Evolutionary conservation across 345 rosid species (phyloP).

Genomic region (Gossypium turneri): DNA sequence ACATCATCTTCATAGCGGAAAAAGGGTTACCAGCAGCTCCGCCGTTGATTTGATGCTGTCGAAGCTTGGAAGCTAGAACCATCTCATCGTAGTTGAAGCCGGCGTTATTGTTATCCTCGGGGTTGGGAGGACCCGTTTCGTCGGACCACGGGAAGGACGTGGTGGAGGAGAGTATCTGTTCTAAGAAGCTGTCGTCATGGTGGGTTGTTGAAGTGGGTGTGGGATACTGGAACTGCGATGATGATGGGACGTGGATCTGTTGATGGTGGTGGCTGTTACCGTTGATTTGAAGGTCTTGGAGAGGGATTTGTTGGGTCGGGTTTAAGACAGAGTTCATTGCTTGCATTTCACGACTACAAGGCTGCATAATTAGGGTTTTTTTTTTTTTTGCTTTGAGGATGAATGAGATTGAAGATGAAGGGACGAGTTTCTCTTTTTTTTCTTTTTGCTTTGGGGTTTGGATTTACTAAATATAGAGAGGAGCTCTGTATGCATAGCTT

Average conservation of each 20-base stretch:
- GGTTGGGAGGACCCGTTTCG: constrained; percentile 32
- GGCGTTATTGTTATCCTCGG: constrained; percentile 34
- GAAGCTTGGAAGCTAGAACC: constrained; percentile 31
- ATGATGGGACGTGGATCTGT: constrained; percentile 33
- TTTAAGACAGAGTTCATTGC: constrained; percentile 13
- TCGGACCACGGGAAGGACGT: constrained; percentile 46
- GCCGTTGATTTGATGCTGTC: constrained; percentile 49
- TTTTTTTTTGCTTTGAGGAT: neutral
- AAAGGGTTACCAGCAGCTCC: constrained; percentile 9
- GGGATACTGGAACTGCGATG: constrained; percentile 29
- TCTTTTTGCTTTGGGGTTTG: neutral
- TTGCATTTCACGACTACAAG: constrained; percentile 22
- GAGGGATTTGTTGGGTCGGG: constrained; percentile 18
- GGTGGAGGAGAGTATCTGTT: constrained; percentile 73
- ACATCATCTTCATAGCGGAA: constrained; percentile 38
- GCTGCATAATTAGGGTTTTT: constrained; percentile 14
- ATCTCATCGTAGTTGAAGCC: constrained; percentile 42
- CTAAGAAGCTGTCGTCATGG: constrained; percentile 61
- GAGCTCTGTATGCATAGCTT: neutral
- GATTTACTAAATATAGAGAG: neutral
- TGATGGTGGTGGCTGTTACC: neutral
- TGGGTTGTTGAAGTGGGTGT: constrained; percentile 9
- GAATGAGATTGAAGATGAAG: neutral
- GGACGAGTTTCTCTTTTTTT: neutral
- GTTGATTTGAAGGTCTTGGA: constrained; percentile 16